Conservation (phyloP, 202 grass and related monocot genomes). For the Elaeis oleifera region DNA sequence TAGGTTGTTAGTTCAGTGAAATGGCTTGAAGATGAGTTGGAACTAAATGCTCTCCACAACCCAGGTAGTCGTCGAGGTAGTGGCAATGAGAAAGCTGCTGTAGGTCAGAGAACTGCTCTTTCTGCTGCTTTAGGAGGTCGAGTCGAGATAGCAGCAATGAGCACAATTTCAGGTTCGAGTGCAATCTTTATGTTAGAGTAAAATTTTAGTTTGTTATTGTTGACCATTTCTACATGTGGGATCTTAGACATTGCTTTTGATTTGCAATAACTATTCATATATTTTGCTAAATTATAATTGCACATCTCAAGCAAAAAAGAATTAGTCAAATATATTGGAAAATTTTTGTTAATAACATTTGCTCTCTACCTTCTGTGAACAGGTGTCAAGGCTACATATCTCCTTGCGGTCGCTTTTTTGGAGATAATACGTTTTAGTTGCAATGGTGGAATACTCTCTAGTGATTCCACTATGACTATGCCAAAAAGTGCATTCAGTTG, state of each 20-base stretch:
- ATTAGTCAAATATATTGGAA: slow-evolving; percentile 9
- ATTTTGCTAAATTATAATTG: too few relatives aligned
- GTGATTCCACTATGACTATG: slow-evolving; percentile 52
- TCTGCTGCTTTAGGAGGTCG: slow-evolving; percentile 93
- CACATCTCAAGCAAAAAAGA: too few relatives aligned
- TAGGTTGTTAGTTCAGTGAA: slow-evolving; percentile 99
- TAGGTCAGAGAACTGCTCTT: slow-evolving; percentile 82
- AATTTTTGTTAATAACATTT: slow-evolving; percentile 18
- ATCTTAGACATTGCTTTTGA: too few relatives aligned
- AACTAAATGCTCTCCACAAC: slow-evolving; percentile 91
- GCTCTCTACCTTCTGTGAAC: slow-evolving; percentile 28
- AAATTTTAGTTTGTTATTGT: background rate
- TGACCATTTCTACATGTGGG: too few relatives aligned
- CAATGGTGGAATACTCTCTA: slow-evolving; percentile 66
- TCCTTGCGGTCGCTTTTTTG: slow-evolving; percentile 90
- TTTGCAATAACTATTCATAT: too few relatives aligned
- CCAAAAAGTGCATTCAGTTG: slow-evolving; percentile 88
- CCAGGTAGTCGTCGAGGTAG: slow-evolving; percentile 71
- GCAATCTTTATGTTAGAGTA: slow-evolving; percentile 20
- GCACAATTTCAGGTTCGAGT: slow-evolving; percentile 90
- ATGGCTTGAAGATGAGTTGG: slow-evolving; percentile 99
- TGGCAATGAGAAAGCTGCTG: slow-evolving; percentile 87
- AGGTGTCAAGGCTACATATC: slow-evolving; percentile 98
- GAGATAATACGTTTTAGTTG: slow-evolving; percentile 96
- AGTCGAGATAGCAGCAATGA: slow-evolving; percentile 91